A percentile compares a stretch with the other conserved stretches of the same genome.
These are phyloP conservation scores for Ampelocalamus luodianensis DNA, from an alignment of 176 grass and related monocot species.

Conservation along the genomic window DNA sequence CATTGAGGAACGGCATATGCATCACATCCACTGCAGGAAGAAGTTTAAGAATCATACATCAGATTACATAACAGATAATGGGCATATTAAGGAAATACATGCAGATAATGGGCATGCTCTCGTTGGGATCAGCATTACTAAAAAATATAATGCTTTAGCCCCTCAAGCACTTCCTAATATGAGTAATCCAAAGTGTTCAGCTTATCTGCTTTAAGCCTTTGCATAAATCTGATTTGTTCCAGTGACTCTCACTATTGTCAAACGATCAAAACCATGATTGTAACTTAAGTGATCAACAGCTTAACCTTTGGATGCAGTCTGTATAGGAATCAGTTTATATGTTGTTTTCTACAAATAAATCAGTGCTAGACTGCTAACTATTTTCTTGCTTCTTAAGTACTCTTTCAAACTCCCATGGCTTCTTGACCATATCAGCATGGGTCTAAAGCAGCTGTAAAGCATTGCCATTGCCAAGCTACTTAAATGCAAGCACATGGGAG, in stretches of 20 bases:
- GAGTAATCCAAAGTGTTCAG: not conserved
- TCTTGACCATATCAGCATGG: not conserved
- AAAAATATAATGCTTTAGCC: not conserved
- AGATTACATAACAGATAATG: not conserved
- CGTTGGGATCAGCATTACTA: not conserved
- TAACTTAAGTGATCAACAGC: not conserved
- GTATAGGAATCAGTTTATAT: not conserved
- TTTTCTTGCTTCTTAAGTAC: constrained; percentile 31
- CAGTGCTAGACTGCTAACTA: not conserved
- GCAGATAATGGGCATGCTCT: not conserved
- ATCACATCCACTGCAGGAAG: constrained; percentile 78
- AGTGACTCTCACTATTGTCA: not conserved
- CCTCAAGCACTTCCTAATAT: not conserved
- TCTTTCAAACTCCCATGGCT: not conserved
- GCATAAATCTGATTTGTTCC: not conserved
- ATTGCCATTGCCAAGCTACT: constrained; percentile 19
- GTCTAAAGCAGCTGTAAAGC: constrained; percentile 33
- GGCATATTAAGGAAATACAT: not conserved
- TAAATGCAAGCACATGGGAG: constrained; percentile 48
- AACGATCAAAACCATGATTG: not conserved
- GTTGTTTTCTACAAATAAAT: not conserved
- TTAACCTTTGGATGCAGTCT: not conserved
- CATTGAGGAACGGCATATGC: constrained; percentile 80
- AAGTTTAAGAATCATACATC: constrained; percentile 29
- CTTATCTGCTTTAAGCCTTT: not conserved